Conservation (phyloP, 345 rosid species). For the Salix caprea region DNA sequence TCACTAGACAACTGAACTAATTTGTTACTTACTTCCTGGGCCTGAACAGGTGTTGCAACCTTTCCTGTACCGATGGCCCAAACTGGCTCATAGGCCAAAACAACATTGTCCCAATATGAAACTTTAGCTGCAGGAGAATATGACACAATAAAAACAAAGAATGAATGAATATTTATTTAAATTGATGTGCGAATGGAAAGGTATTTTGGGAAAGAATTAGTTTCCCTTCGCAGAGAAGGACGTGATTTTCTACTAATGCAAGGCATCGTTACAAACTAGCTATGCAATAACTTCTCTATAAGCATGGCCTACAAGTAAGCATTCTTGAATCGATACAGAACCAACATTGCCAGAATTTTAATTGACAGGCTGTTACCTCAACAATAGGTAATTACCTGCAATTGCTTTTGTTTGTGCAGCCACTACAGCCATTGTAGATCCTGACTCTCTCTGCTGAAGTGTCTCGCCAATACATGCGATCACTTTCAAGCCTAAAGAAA, state of each 20-base stretch:
- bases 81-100: slow-evolving; percentile 75
- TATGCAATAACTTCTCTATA: no score
- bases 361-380: neutral
- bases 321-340: neutral
- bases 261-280: neutral
- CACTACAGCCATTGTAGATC: slow-evolving; percentile 61
- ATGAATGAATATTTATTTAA: neutral
- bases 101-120: slow-evolving; percentile 50
- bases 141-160: neutral
- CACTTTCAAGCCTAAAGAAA: slow-evolving; percentile 62
- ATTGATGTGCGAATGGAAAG: neutral
- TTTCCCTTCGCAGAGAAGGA: neutral
- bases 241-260: neutral
- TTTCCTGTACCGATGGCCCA: slow-evolving; percentile 89
- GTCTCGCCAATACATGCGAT: slow-evolving; percentile 76
- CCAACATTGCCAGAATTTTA: neutral
- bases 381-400: slow-evolving; percentile 39
- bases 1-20: neutral
- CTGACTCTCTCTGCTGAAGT: slow-evolving; percentile 70
- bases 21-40: slow-evolving; percentile 54
- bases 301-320: neutral
- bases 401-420: slow-evolving; percentile 70
- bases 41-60: slow-evolving; percentile 76
- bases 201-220: neutral
- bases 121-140: slow-evolving; percentile 41